Evolutionary conservation across 75 land plant genomes (phyloP).

Genomic region (Azolla pinnata): DNA sequence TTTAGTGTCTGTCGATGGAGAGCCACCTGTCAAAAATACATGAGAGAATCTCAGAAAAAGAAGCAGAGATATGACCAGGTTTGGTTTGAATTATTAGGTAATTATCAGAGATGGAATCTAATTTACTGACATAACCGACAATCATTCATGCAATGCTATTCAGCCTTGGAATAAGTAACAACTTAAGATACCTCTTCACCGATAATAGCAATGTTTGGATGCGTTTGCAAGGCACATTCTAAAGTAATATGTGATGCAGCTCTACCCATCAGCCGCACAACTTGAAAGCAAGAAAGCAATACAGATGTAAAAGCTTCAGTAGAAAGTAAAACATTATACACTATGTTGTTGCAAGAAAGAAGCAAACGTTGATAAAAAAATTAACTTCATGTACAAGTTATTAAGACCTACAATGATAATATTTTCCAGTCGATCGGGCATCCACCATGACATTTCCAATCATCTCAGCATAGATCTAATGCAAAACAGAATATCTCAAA

Average conservation of each 20-base stretch:
- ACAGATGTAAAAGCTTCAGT: neutral
- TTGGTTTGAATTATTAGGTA: no score
- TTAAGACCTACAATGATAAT: constrained; percentile 75
- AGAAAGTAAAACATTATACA: neutral
- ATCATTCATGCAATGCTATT: no score
- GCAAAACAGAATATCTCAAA: constrained; percentile 6
- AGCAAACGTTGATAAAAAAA: no score
- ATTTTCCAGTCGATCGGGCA: constrained; percentile 95
- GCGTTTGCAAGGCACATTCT: constrained; percentile 93
- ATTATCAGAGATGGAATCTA: no score
- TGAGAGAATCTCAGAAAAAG: no score
- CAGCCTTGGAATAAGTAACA: no score
- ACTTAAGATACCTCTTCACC: constrained; percentile 73
- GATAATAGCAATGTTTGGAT: constrained; percentile 78
- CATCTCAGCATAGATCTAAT: constrained; percentile 91
- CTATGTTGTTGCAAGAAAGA: no score
- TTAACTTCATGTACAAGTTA: no score
- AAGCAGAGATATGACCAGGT: no score
- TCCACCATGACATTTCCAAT: constrained; percentile 96
- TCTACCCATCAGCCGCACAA: constrained; percentile 94
- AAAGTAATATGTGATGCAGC: constrained; percentile 93
- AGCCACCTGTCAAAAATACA: constrained; percentile 79
- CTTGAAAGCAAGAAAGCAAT: constrained; percentile 15
- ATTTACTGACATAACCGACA: no score
- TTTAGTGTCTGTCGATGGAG: constrained; percentile 65